Percentiles rank a stretch among this genome's conserved stretches.
phyloP scores from a whole-genome alignment of 768 basidiomycete genomes.

The Lyophyllum semitale region DNA sequence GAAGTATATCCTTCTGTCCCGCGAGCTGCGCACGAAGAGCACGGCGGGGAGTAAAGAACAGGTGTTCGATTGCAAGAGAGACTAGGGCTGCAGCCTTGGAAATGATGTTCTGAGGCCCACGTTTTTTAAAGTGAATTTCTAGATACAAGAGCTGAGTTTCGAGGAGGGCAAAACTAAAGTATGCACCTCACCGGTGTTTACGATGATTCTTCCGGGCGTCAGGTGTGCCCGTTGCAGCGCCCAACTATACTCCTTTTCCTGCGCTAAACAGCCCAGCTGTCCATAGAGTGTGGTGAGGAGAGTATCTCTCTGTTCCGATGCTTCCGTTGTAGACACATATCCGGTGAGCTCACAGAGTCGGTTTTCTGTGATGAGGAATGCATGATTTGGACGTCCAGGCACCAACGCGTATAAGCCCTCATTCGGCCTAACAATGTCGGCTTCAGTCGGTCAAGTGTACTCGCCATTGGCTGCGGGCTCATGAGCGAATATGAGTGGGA shows the following conservation, averaged over 20 bases:
- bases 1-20: constrained; percentile 18
- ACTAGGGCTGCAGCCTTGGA: neutral
- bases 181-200: neutral
- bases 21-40: constrained; percentile 20
- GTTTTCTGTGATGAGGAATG: constrained; percentile 7
- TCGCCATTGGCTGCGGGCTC: constrained; percentile 8
- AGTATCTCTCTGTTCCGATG: constrained; percentile 14
- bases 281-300: neutral
- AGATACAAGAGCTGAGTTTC: neutral
- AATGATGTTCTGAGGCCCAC: neutral
- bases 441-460: neutral
- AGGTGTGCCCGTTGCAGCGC: neutral
- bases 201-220: neutral
- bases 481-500: constrained; percentile 15
- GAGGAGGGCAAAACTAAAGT: neutral
- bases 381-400: neutral
- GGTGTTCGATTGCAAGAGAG: neutral
- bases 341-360: constrained; percentile 5
- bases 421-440: neutral
- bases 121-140: neutral
- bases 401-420: constrained; percentile 6
- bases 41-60: constrained; percentile 20
- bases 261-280: neutral
- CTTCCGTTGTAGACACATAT: neutral
- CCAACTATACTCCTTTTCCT: neutral